These are phyloP conservation scores for Chaetomium sp. DNA, from an alignment of 2,329 filamentous ascomycete species.

Conservation along the genomic window DNA sequence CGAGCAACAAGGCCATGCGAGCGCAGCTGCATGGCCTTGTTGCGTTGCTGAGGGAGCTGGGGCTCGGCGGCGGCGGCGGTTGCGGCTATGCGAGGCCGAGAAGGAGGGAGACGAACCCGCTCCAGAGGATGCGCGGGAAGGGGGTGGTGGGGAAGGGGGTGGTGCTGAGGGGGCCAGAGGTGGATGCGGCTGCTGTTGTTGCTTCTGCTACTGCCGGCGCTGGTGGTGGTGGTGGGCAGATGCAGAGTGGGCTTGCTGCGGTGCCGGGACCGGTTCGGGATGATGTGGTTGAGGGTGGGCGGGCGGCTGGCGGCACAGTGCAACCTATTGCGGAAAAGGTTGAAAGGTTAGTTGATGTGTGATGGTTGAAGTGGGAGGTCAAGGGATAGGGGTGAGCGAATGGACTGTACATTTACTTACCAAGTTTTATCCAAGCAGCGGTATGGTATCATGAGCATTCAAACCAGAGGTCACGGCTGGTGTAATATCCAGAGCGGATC, in stretches of 20 bases:
- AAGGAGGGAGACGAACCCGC: slow-evolving; percentile 7
- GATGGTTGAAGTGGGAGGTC: neutral
- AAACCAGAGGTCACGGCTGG: neutral
- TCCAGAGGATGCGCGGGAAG: neutral
- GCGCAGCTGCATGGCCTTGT: slow-evolving; percentile 7
- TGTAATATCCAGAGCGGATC: neutral
- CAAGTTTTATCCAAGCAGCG: neutral
- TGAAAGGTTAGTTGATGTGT: slow-evolving; percentile 27
- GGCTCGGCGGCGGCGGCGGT: neutral
- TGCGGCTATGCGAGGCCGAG: neutral
- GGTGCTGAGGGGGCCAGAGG: neutral
- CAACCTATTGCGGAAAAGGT: neutral
- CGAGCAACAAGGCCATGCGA: neutral
- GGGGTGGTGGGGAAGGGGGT: neutral
- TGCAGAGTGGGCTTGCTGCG: neutral
- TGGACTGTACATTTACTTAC: neutral
- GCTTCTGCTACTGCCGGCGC: neutral
- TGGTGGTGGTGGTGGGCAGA: neutral
- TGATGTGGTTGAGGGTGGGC: neutral
- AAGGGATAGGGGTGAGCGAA: neutral
- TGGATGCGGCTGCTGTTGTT: neutral
- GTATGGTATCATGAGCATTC: neutral
- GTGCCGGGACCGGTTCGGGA: neutral
- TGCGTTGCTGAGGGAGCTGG: slow-evolving; percentile 15
- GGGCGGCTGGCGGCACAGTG: neutral